Base-by-base conservation (phyloP, 2,329 filamentous ascomycete species). In the Geosmithia putterillii region DNA sequence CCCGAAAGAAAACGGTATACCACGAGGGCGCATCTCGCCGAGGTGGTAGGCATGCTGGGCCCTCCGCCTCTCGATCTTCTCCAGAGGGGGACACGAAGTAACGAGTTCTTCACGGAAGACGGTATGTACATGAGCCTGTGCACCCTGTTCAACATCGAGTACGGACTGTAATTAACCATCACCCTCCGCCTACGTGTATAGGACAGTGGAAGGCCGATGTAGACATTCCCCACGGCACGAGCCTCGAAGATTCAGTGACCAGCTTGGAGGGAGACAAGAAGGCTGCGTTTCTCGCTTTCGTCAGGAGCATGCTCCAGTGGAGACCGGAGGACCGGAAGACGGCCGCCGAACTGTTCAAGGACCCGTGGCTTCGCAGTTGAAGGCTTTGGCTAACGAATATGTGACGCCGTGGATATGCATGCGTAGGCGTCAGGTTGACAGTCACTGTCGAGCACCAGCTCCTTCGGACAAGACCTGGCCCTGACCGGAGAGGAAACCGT, bases 321-420 rank as follows among this genome's bases (percentile, higher is more conserved):
- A 50, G 46, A 1, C 54, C 54, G 1, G 54, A 55, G 21, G 54
- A 57, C 20, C 52, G 56, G 8, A 50, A 50, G 44, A 51, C 49
- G 32, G 48, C 47, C 3, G 41, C 25, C n/a, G 25, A 52, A 40
- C 47, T 52, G 36, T 43, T 47, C 23, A 18, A 41, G 9, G 42
- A 44, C 22, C 42, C 42, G 10, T 44, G 42, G 42, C n/a, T n/a
- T n/a, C n/a, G n/a, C n/a, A n/a, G n/a, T n/a, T n/a, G n/a, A n/a
- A n/a, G n/a, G n/a, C n/a, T n/a, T n/a, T n/a, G n/a, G n/a, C n/a
- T n/a, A n/a, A n/a, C n/a, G n/a, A n/a, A n/a, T n/a, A n/a, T n/a
- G n/a, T n/a, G n/a, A n/a, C n/a, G n/a, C n/a, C n/a, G n/a, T n/a
- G n/a, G n/a, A n/a, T n/a, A n/a, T n/a, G n/a, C n/a, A n/a, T n/a